Evolutionary conservation across 352 stramenopile genomes (phyloP).

Genomic region (Elongisporangium senticosum): DNA sequence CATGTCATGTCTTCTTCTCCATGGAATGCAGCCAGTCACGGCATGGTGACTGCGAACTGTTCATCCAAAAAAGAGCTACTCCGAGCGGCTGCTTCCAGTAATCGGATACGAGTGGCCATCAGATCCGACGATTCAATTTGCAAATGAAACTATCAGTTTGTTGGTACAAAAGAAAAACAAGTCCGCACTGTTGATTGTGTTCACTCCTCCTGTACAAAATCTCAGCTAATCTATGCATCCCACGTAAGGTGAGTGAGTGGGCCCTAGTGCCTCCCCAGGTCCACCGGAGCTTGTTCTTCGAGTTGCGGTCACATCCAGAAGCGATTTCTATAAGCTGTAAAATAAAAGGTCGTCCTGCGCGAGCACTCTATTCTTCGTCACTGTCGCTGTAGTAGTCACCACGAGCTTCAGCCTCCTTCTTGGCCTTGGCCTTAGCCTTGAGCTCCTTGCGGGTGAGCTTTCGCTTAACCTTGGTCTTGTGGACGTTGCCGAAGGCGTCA

Average conservation of each 20-base stretch:
- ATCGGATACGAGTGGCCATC: too few species aligned
- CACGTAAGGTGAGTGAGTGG: neutral
- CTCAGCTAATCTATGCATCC: neutral
- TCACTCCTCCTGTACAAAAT: neutral
- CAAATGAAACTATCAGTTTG: too few species aligned
- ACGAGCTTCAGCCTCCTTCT: conserved; percentile 81
- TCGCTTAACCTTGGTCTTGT: conserved; percentile 86
- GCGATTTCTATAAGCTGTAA: conserved; percentile 27
- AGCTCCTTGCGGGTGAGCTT: conserved; percentile 88
- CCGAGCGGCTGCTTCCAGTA: too few species aligned
- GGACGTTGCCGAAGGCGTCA: conserved; percentile 83
- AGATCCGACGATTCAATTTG: too few species aligned
- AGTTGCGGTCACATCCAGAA: conserved; percentile 16
- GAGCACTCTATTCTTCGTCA: conserved; percentile 54
- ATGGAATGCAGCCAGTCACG: too few species aligned
- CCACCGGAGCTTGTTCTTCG: neutral
- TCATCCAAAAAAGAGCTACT: too few species aligned
- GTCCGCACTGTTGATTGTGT: neutral
- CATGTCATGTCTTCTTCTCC: too few species aligned
- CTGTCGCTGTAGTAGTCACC: conserved; percentile 84
- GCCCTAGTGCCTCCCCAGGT: neutral
- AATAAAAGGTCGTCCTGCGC: conserved; percentile 33
- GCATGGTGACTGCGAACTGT: too few species aligned
- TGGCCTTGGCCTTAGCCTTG: conserved; percentile 85
- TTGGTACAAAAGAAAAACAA: neutral